Conservation (phyloP, 306 rosid species). For the Hippophae tibetana region DNA sequence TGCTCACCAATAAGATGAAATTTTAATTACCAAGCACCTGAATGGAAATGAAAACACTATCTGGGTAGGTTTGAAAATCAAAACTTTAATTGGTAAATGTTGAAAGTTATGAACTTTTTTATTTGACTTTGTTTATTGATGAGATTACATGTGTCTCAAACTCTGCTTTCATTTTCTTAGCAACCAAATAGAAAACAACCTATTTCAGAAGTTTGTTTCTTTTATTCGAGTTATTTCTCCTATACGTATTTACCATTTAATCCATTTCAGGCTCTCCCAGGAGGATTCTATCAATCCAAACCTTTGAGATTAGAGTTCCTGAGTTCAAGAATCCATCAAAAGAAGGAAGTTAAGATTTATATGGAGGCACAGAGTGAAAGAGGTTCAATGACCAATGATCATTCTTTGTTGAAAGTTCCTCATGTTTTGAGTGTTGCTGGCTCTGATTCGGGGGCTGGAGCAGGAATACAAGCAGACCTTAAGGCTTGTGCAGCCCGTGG, state of each 20-base stretch:
- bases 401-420: conserved; percentile 33
- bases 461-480: conserved; percentile 92
- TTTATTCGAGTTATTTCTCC: neutral
- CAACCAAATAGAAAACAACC: too few species aligned
- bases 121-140: too few species aligned
- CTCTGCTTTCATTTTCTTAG: too few species aligned
- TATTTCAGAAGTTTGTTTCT: too few species aligned
- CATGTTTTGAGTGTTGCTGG: conserved; percentile 80
- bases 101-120: too few species aligned
- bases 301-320: conserved; percentile 3
- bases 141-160: too few species aligned
- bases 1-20: too few species aligned
- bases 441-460: conserved; percentile 88
- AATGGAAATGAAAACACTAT: too few species aligned
- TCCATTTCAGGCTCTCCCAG: neutral
- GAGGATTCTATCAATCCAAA: conserved; percentile 12
- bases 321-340: conserved; percentile 3
- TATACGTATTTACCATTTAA: neutral
- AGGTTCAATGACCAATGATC: conserved; percentile 12
- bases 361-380: conserved; percentile 31
- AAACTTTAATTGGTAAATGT: too few species aligned
- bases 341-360: neutral
- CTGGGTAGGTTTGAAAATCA: too few species aligned
- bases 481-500: conserved; percentile 78
- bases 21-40: too few species aligned